A percentile compares a stretch with the other conserved stretches of the same genome.
Conservation (phyloP, 2,329 filamentous ascomycete genomes). For the Ustulina deusta region DNA sequence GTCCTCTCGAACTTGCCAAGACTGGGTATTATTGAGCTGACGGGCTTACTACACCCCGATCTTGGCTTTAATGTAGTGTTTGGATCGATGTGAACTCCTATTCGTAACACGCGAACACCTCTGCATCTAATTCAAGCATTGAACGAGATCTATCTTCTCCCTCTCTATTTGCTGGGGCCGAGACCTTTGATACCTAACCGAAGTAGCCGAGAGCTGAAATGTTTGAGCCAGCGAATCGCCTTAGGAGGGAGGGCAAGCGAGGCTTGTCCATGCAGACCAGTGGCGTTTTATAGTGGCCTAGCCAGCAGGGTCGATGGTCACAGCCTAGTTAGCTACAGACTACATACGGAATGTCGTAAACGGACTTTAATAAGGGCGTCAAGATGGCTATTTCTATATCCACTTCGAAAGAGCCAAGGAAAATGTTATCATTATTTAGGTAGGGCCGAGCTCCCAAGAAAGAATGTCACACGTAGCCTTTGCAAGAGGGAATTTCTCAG, state of each 20-base stretch:
- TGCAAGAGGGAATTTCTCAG: slow-evolving; percentile 29
- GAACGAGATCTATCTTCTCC: background rate
- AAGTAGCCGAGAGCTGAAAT: slow-evolving; percentile 14
- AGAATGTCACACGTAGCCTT: slow-evolving; percentile 25
- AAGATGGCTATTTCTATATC: slow-evolving; percentile 9
- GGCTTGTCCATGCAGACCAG: slow-evolving; percentile 30
- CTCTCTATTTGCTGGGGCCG: background rate
- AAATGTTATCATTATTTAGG: slow-evolving; percentile 14
- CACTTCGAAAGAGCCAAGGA: slow-evolving; percentile 17
- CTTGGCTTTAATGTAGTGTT: background rate
- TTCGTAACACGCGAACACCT: background rate
- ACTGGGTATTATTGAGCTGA: slow-evolving; percentile 3
- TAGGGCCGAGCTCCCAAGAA: slow-evolving; percentile 14
- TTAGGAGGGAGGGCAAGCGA: slow-evolving; percentile 20
- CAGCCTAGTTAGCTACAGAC: background rate
- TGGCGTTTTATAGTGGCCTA: slow-evolving; percentile 23
- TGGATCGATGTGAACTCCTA: background rate
- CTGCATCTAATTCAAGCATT: background rate
- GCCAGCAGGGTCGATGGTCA: slow-evolving; percentile 11
- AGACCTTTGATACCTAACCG: slow-evolving; percentile 3
- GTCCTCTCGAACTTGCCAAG: slow-evolving; percentile 6
- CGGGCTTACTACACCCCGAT: background rate
- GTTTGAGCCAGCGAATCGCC: slow-evolving; percentile 4
- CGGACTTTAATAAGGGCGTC: slow-evolving; percentile 3
- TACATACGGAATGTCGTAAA: slow-evolving; percentile 13